Evolutionary conservation across 164 flowering plant species (phyloP).

Genomic region (Chimonanthus salicifolius): DNA sequence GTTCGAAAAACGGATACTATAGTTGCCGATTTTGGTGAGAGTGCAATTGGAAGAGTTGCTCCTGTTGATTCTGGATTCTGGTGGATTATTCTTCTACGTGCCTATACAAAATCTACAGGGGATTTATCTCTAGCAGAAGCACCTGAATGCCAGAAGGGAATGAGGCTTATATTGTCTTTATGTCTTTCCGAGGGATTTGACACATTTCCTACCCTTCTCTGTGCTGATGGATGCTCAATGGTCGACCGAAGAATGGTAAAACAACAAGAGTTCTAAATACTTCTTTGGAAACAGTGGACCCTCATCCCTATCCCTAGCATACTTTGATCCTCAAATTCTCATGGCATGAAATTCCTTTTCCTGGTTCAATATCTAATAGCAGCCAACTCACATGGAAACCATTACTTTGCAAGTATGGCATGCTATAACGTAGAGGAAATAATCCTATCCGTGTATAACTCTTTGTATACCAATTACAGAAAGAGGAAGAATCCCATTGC

Average conservation of each 20-base stretch:
- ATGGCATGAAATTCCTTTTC: too few species aligned
- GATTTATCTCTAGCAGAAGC: conserved; percentile 31
- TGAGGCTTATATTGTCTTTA: conserved; percentile 27
- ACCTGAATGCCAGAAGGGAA: conserved; percentile 32
- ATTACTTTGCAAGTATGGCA: too few species aligned
- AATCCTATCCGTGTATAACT: too few species aligned
- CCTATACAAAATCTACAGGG: conserved; percentile 34
- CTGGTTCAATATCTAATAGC: too few species aligned
- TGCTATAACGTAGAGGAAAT: too few species aligned
- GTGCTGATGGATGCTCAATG: conserved; percentile 38
- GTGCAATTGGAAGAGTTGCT: conserved; percentile 40
- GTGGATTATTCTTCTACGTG: conserved; percentile 37
- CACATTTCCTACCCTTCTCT: conserved; percentile 33
- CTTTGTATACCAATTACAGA: too few species aligned
- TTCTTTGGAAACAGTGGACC: too few species aligned
- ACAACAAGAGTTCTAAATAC: not conserved
- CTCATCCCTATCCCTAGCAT: too few species aligned
- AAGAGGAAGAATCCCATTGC: too few species aligned
- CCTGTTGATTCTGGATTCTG: conserved; percentile 38
- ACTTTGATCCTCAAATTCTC: too few species aligned
- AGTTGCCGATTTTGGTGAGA: conserved; percentile 36
- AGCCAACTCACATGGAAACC: too few species aligned
- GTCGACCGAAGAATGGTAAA: conserved; percentile 33
- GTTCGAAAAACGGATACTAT: conserved; percentile 21
- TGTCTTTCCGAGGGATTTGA: conserved; percentile 36